Percentiles rank a stretch among this genome's conserved stretches.
phyloP scores from a whole-genome alignment of 306 rosid genomes.

The Quercus bicolor region DNA sequence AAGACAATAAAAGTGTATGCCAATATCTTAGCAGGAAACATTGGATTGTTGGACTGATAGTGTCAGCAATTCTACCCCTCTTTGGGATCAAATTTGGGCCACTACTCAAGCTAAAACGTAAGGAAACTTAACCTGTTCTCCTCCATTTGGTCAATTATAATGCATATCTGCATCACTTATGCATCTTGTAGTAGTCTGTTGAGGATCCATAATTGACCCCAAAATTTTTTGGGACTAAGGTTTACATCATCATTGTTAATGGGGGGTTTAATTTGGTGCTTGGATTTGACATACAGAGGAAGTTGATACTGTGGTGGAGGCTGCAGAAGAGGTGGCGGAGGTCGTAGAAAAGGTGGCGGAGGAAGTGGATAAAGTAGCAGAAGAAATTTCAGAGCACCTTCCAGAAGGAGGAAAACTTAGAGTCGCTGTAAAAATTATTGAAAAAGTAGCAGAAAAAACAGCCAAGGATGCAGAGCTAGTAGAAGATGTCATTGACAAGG shows the following conservation, averaged over 20 bases:
- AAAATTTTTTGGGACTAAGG: too few species aligned
- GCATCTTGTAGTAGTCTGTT: too few species aligned
- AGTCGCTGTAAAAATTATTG: background rate
- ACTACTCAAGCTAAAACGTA: slow-evolving; percentile 43
- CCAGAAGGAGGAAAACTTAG: background rate
- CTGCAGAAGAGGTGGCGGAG: slow-evolving; percentile 1
- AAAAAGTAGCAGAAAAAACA: background rate
- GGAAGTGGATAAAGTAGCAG: slow-evolving; percentile 4
- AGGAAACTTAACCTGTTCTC: background rate
- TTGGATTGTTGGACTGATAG: slow-evolving; percentile 51
- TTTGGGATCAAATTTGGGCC: slow-evolving; percentile 55
- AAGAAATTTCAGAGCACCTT: background rate
- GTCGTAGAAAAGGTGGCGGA: slow-evolving; percentile 15
- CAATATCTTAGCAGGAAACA: slow-evolving; percentile 36
- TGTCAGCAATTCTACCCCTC: slow-evolving; percentile 40
- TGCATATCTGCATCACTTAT: too few species aligned
- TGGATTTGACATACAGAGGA: background rate
- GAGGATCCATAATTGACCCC: too few species aligned
- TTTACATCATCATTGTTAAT: background rate
- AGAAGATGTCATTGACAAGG: slow-evolving; percentile 13
- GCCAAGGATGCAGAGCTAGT: slow-evolving; percentile 6
- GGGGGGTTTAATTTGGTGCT: background rate
- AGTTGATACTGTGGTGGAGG: background rate
- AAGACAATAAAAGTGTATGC: background rate
- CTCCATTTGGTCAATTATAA: too few species aligned